These are phyloP conservation scores for Xerocomus spinulosus DNA, from an alignment of 768 basidiomycete species.

Conservation along the genomic window DNA sequence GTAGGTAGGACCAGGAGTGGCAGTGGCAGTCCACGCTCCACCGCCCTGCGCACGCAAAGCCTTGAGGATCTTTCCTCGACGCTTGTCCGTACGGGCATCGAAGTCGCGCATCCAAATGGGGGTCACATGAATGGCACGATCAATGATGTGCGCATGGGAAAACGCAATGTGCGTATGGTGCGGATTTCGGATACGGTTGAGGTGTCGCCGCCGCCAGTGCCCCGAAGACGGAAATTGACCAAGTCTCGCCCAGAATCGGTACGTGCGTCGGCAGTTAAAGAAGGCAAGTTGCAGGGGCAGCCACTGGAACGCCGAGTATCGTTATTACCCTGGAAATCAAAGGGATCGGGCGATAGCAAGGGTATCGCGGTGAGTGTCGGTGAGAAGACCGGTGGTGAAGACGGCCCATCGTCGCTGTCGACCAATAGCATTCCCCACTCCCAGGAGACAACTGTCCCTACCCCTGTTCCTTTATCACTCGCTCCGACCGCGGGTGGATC, in stretches of 20 bases:
- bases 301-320: conserved; percentile 14
- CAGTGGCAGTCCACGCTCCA: not conserved
- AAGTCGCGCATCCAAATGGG: not conserved
- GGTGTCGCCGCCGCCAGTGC: conserved; percentile 13
- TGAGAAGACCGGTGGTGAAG: not conserved
- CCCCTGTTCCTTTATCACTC: not conserved
- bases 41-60: conserved; percentile 17
- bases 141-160: conserved; percentile 4
- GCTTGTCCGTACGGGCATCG: conserved; percentile 18
- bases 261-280: not conserved
- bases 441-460: not conserved
- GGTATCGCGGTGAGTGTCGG: not conserved
- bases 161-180: conserved; percentile 23
- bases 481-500: not conserved
- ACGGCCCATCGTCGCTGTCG: not conserved
- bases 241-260: conserved; percentile 12
- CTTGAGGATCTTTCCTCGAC: conserved; percentile 22
- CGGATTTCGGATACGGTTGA: conserved; percentile 24
- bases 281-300: not conserved
- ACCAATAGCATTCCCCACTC: not conserved
- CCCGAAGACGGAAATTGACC: conserved; percentile 21
- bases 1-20: not conserved
- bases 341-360: conserved; percentile 5
- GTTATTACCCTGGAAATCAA: conserved; percentile 23
- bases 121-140: not conserved